phyloP scores from a whole-genome alignment of 495 filamentous ascomycete genomes.

The Niebla homalea region DNA sequence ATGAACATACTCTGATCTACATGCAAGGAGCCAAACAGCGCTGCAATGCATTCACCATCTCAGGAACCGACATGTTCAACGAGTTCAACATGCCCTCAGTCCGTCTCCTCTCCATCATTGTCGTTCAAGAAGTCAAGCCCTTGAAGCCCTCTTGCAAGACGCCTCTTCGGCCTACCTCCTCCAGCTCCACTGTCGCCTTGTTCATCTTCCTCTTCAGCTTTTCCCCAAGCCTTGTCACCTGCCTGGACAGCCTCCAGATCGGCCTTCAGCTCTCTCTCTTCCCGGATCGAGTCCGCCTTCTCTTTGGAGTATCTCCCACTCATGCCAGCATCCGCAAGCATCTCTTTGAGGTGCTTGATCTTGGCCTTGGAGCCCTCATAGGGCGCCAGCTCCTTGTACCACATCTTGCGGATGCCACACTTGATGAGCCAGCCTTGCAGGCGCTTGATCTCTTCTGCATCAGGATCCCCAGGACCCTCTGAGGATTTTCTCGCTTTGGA shows the following conservation, averaged over 20 bases:
- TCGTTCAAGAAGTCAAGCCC: constrained; percentile 42
- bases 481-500: constrained; percentile 22
- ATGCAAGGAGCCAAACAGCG: background rate
- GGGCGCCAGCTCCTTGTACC: constrained; percentile 67
- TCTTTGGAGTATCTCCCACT: constrained; percentile 70
- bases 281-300: constrained; percentile 75
- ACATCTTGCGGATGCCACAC: constrained; percentile 89
- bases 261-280: constrained; percentile 62
- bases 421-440: constrained; percentile 79
- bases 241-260: constrained; percentile 74
- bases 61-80: too few relatives aligned
- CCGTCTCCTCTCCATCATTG: constrained; percentile 38
- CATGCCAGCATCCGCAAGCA: constrained; percentile 77
- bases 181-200: constrained; percentile 38
- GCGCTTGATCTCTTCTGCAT: constrained; percentile 76
- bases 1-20: background rate
- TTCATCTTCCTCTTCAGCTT: constrained; percentile 28
- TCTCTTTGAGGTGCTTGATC: constrained; percentile 62
- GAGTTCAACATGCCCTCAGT: constrained; percentile 29
- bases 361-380: constrained; percentile 65
- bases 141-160: constrained; percentile 31
- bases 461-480: constrained; percentile 32
- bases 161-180: constrained; percentile 29
- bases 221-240: constrained; percentile 66
- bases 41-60: too few relatives aligned